Conservation (phyloP, 1,284 basidiomycete species). For the Puccinia coronata region DNA sequence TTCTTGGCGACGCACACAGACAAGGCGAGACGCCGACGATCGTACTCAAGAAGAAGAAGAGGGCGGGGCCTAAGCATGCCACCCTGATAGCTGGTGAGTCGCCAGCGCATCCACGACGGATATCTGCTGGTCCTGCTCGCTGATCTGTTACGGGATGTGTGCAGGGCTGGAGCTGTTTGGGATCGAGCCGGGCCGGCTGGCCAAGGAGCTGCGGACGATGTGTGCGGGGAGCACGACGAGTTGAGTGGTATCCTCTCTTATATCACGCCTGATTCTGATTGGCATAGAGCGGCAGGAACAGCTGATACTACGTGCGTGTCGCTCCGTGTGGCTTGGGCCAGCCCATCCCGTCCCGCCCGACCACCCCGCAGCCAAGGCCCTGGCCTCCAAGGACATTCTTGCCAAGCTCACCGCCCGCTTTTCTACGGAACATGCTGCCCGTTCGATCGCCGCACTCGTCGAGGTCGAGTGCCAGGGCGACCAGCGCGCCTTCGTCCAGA, state of each 20-base stretch:
- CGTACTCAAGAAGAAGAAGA: slow-evolving; percentile 26
- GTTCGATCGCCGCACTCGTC: background rate
- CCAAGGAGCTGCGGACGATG: slow-evolving; percentile 21
- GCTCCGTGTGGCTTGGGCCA: background rate
- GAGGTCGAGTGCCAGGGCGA: slow-evolving; percentile 44
- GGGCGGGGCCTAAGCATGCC: slow-evolving; percentile 5
- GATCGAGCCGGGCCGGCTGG: slow-evolving; percentile 16
- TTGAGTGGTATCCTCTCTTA: slow-evolving; percentile 9
- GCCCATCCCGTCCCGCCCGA: background rate
- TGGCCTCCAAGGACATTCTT: background rate
- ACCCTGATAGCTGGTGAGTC: slow-evolving; percentile 26
- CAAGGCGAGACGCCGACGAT: slow-evolving; percentile 12
- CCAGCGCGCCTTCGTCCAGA: slow-evolving; percentile 1
- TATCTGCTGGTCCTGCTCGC: no score
- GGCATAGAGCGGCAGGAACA: background rate
- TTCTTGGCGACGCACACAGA: background rate
- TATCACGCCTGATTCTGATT: no score
- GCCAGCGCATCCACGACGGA: no score
- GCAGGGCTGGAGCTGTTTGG: slow-evolving; percentile 23
- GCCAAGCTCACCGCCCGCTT: background rate
- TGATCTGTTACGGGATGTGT: no score
- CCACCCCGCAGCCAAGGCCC: background rate
- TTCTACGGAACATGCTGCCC: no score
- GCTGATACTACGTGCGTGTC: background rate
- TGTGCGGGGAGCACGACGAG: slow-evolving; percentile 40